These are phyloP conservation scores for Pyracantha coccinea DNA, from an alignment of 331 rosid genomes.

Conservation along the genomic window DNA sequence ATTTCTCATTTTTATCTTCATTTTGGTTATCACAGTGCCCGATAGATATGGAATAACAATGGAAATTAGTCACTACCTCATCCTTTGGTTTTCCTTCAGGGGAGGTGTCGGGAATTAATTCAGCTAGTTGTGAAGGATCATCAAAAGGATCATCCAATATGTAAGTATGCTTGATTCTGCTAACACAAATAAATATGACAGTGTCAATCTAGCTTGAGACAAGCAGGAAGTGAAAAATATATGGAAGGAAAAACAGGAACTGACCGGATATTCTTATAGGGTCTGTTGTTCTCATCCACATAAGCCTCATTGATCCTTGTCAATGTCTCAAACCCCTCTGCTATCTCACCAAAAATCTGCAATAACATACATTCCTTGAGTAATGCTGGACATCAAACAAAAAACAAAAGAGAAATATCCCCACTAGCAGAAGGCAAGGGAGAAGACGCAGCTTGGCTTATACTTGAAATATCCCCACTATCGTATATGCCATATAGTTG, in stretches of 20 bases:
- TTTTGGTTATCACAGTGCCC: neutral
- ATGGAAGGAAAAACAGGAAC: slow-evolving; percentile 5
- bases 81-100: slow-evolving; percentile 95
- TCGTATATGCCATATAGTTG: too few species aligned
- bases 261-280: slow-evolving; percentile 83
- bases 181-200: slow-evolving; percentile 21
- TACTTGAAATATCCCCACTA: neutral
- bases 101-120: slow-evolving; percentile 69
- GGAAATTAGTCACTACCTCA: slow-evolving; percentile 47
- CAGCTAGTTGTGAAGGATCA: slow-evolving; percentile 72
- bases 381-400: neutral
- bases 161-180: slow-evolving; percentile 90
- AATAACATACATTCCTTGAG: slow-evolving; percentile 6
- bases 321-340: slow-evolving; percentile 86
- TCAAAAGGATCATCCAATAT: slow-evolving; percentile 93
- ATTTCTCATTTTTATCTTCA: neutral
- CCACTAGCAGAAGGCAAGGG: neutral
- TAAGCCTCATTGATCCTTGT: slow-evolving; percentile 93
- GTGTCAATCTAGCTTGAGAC: neutral
- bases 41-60: neutral
- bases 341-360: slow-evolving; percentile 92
- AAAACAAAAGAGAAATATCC: neutral
- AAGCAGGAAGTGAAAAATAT: neutral
- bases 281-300: slow-evolving; percentile 75
- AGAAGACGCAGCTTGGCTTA: neutral